Conservation (phyloP, 257 asterid species). For the Schizonepeta tenuifolia region DNA sequence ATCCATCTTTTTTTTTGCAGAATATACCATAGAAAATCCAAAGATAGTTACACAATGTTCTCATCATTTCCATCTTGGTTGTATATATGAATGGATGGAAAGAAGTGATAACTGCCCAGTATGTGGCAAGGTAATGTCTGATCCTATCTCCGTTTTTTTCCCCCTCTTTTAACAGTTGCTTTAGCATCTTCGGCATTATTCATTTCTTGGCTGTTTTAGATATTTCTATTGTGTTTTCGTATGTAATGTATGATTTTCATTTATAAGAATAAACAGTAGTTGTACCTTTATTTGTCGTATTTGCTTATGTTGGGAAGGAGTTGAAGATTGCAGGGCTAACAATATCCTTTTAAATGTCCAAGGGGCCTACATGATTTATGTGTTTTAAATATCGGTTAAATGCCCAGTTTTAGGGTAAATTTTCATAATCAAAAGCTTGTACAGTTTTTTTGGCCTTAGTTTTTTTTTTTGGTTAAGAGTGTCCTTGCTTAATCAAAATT, state of each 20-base stretch:
- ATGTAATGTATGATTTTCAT: not conserved
- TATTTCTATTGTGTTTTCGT: not conserved
- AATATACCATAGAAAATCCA: constrained; percentile 62
- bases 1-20: constrained; percentile 45
- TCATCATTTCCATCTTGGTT: constrained; percentile 76
- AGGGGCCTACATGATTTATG: not conserved
- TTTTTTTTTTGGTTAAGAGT: not conserved
- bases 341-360: constrained; percentile 14
- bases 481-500: not conserved
- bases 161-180: not conserved
- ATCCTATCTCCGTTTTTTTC: not conserved
- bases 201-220: constrained; percentile 17
- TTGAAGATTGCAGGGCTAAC: not conserved
- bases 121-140: constrained; percentile 56
- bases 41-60: constrained; percentile 59
- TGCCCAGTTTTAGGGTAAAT: not conserved
- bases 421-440: not conserved
- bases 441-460: not conserved
- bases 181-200: not conserved
- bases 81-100: constrained; percentile 79
- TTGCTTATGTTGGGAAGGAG: constrained; percentile 3
- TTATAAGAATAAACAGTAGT: not conserved
- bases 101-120: constrained; percentile 72
- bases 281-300: not conserved
- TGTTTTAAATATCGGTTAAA: not conserved